Evolutionary conservation across 2,329 filamentous ascomycete species (phyloP), one percentile per base, ranked within the genome.

Genomic region (Calonectria ilicicola): DNA sequence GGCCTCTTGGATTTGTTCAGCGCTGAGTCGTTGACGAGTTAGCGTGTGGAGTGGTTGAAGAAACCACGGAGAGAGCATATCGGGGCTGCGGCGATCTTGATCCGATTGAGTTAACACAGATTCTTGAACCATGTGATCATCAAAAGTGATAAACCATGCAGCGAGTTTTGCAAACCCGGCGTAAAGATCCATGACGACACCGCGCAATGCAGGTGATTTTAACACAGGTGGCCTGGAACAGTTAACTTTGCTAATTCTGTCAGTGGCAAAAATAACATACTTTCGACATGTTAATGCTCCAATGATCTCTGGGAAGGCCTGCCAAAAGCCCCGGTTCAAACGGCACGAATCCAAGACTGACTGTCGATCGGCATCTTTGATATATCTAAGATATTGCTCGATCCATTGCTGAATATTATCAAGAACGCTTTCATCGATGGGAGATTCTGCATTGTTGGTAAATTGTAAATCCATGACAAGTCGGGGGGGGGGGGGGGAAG

Each of bases 101-200:
- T 40, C 63, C 29, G 63, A 47, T 29, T 73, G 72, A 2, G 65
- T 47, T n/a, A 58, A 65, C 27, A 44, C 67, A 19, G 74, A 72
- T 17, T 79, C 77, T 46, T 74, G 73, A 9, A 81, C 32, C 10
- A 66, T 74, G 14, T 72, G 53, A 46, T 72, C 69, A 77, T 93
- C 91, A 72, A 91, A 81, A 17, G 83, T 79, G 65, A 91, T 81
- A 71, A 92, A 88, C 72, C 85, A 86, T 15, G 87, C 88, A 1
- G 89, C 83, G 53, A 93, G 79, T 69, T 81, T 85, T n/a, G 89
- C 85, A 74, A 87, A 89, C 2, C 79, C 78, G 12, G 75, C 72
- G 73, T 85, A 88, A 49, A 89, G 83, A 0, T 75, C 73, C 63
- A 79, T 64, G n/a, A 77, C 72, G 9, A 82, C 75, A 2, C 82